Evolutionary conservation across 345 rosid species (phyloP), one percentile per base, ranked within the genome.

Genomic region (Mallotus nudiflorus): DNA sequence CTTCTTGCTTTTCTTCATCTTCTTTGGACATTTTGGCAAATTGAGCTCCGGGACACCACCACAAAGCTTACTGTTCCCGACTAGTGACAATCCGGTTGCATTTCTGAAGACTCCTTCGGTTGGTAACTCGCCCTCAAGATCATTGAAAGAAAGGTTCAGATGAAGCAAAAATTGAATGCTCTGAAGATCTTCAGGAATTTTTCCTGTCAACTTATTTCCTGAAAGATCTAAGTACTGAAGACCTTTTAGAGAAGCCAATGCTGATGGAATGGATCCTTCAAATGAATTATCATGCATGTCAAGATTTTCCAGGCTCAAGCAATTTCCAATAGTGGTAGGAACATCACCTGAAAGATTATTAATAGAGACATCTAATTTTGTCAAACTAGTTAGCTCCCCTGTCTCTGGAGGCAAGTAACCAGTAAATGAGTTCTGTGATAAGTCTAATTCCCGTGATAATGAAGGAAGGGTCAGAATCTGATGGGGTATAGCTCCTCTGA

Each of bases 331-430:
- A 1, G 45, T 35, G 3, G 16, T 0, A 0, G 86, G 81, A 58
- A 82, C 73, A 46, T 45, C 71, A 14, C 87, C 74, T 2, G 79
- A 76, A 33, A 86, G 13, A 8, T n/a, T 53, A 18, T 86, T 86
- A 1, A 64, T 35, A 1, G 69, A 22, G 22, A 78, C 4, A 14
- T 55, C 71, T 12, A 83, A 19, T 12, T 0, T 0, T 0, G 19
- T 49, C 19, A 83, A 52, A 25, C n/a, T n/a, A n/a, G n/a, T 73
- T 45, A 80, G 53, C 53, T 54, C 33, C 2, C 74, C 78, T 1
- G 79, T 9, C 29, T 77, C 64, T 0, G 9, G 53, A 0, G 85
- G 81, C 1, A 85, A 51, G 12, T 39, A 3, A 22, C 79, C 84
- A 1, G 25, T 70, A 24, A 85, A 68, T 14, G 58, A 56, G 69